phyloP scores from a whole-genome alignment of 2,329 filamentous ascomycete species.

The Hyphodiscus sp. region DNA sequence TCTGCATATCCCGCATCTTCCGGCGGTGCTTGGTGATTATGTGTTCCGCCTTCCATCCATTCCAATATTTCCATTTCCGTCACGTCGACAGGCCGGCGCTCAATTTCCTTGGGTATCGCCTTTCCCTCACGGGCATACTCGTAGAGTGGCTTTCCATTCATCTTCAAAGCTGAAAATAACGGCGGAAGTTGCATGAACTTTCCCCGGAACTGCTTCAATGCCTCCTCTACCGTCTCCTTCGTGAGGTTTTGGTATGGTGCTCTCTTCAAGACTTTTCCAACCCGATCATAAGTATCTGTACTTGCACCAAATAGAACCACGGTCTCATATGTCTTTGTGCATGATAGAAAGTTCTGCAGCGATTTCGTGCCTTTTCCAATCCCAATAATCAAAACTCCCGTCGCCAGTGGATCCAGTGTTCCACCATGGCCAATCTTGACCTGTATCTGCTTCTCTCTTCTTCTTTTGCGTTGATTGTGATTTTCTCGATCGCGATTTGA shows the following conservation, averaged over 20 bases:
- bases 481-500: slow-evolving; percentile 49
- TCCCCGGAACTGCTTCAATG: slow-evolving; percentile 68
- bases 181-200: slow-evolving; percentile 86
- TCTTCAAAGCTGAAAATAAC: slow-evolving; percentile 86
- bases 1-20: slow-evolving; percentile 72
- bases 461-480: slow-evolving; percentile 52
- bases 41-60: slow-evolving; percentile 76
- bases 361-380: slow-evolving; percentile 83
- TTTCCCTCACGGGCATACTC: slow-evolving; percentile 92
- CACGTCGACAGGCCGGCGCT: slow-evolving; percentile 73
- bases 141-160: slow-evolving; percentile 90
- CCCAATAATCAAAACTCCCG: slow-evolving; percentile 84
- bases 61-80: slow-evolving; percentile 73
- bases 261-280: slow-evolving; percentile 74
- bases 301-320: slow-evolving; percentile 84
- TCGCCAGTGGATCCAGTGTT: slow-evolving; percentile 89
- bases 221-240: slow-evolving; percentile 68
- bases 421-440: slow-evolving; percentile 97
- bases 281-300: slow-evolving; percentile 86
- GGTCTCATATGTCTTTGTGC: slow-evolving; percentile 90
- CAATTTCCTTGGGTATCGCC: slow-evolving; percentile 77
- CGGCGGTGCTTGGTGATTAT: slow-evolving; percentile 71
- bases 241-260: slow-evolving; percentile 78
- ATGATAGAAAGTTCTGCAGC: slow-evolving; percentile 70
- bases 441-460: slow-evolving; percentile 53